A percentile compares a stretch with the other conserved stretches of the same genome.
These are phyloP conservation scores for Pisolithus thermaeus DNA, from an alignment of 1,284 basidiomycete species.

Conservation along the genomic window DNA sequence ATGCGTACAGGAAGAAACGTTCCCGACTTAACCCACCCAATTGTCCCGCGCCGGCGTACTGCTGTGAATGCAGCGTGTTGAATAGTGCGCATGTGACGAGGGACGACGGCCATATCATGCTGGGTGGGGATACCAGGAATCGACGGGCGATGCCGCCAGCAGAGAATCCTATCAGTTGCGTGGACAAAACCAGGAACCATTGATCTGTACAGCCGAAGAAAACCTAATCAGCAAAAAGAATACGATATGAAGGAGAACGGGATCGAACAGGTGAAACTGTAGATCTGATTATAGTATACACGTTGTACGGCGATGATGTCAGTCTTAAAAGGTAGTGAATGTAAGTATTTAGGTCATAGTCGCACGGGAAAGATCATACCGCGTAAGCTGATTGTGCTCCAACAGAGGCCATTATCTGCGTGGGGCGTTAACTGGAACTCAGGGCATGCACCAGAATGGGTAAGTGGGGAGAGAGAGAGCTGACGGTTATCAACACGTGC, in stretches of 20 bases:
- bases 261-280: slow-evolving; percentile 53
- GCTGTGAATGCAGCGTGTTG: slow-evolving; percentile 52
- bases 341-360: not conserved
- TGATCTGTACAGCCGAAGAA: slow-evolving; percentile 22
- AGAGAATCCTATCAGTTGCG: slow-evolving; percentile 43
- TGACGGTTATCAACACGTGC: slow-evolving; percentile 54
- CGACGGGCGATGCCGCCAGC: slow-evolving; percentile 40
- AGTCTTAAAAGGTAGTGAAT: slow-evolving; percentile 39
- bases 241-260: slow-evolving; percentile 1
- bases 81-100: slow-evolving; percentile 49
- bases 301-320: slow-evolving; percentile 75
- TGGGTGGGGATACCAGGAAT: slow-evolving; percentile 39
- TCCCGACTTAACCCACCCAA: slow-evolving; percentile 41
- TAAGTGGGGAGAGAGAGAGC: slow-evolving; percentile 10
- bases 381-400: slow-evolving; percentile 39
- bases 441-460: not conserved
- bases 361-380: slow-evolving; percentile 15
- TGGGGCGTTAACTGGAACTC: slow-evolving; percentile 1
- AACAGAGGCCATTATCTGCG: slow-evolving; percentile 51
- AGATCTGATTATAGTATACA: slow-evolving; percentile 61
- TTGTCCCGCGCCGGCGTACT: slow-evolving; percentile 39
- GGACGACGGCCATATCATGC: slow-evolving; percentile 49
- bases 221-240: slow-evolving; percentile 4
- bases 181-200: slow-evolving; percentile 36
- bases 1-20: slow-evolving; percentile 46